Conservation (phyloP, 2,329 filamentous ascomycete species). For the Coniochaeta sp. region DNA sequence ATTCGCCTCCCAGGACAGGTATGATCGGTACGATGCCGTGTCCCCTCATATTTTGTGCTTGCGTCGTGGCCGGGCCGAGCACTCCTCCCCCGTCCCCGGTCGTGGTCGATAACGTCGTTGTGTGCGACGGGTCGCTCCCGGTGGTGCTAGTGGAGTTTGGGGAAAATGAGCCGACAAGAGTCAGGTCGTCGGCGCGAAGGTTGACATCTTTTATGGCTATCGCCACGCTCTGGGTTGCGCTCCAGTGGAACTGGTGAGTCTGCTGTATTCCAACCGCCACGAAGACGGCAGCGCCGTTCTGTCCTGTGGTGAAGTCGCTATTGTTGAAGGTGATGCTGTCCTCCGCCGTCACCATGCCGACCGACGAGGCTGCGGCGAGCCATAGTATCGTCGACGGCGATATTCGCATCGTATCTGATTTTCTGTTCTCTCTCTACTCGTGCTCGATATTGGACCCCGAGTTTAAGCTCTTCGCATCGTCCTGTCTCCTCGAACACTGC, state of each 20-base stretch:
- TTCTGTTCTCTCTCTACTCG: not conserved
- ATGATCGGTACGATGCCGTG: not conserved
- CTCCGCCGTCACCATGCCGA: constrained; percentile 2
- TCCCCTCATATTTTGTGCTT: not conserved
- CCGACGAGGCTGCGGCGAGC: constrained; percentile 6
- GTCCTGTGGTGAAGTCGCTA: not conserved
- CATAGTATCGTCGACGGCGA: constrained; percentile 4
- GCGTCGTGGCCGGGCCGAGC: too few relatives aligned
- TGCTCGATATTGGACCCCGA: not conserved
- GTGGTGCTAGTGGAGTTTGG: not conserved
- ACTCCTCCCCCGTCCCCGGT: not conserved
- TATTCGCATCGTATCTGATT: constrained; percentile 9
- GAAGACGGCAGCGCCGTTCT: not conserved
- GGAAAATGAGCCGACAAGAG: not conserved
- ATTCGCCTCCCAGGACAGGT: not conserved
- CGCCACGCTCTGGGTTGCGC: not conserved
- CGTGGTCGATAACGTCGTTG: not conserved
- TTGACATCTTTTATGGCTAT: not conserved
- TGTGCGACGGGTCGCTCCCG: not conserved
- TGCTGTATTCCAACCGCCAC: not conserved
- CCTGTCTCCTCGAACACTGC: not conserved
- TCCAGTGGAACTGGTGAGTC: not conserved
- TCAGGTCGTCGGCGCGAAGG: not conserved
- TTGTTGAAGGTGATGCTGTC: not conserved
- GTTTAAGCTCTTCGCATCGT: not conserved